These are phyloP conservation scores for Boletellus ananas DNA, from an alignment of 768 basidiomycete species.

Conservation along the genomic window DNA sequence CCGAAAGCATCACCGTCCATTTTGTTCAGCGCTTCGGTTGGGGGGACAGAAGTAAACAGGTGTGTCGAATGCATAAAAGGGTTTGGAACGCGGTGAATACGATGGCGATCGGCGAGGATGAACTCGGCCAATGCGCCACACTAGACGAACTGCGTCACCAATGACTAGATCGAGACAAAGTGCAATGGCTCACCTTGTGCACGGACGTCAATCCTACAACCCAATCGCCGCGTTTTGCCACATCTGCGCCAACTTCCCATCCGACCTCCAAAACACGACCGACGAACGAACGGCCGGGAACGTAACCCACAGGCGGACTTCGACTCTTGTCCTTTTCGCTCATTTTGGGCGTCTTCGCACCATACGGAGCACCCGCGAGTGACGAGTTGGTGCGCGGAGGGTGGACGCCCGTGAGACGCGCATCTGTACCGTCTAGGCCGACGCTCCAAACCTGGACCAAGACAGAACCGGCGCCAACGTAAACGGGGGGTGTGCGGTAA, in stretches of 20 bases:
- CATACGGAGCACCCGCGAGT: conserved; percentile 20
- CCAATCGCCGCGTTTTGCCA: conserved; percentile 76
- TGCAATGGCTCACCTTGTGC: conserved; percentile 57
- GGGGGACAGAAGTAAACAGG: conserved; percentile 15
- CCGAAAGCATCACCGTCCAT: conserved; percentile 6
- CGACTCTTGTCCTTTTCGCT: conserved; percentile 27
- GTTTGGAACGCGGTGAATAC: conserved; percentile 69
- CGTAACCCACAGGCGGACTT: conserved; percentile 53
- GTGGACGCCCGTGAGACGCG: conserved; percentile 53
- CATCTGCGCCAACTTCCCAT: conserved; percentile 53
- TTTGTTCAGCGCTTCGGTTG: conserved; percentile 9
- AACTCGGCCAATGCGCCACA: conserved; percentile 89
- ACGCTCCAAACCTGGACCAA: conserved; percentile 91
- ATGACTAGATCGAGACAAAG: conserved; percentile 1
- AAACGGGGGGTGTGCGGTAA: conserved; percentile 67
- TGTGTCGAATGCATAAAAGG: conserved; percentile 41
- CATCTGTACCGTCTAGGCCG: conserved; percentile 73
- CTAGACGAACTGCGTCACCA: conserved; percentile 36
- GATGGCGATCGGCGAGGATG: conserved; percentile 75
- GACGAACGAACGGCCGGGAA: conserved; percentile 85
- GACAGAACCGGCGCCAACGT: conserved; percentile 64
- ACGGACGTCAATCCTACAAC: conserved; percentile 78
- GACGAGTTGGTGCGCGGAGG: conserved; percentile 12
- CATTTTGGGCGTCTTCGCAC: conserved; percentile 15
- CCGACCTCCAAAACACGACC: conserved; percentile 82